Percentiles rank a stretch among this genome's conserved stretches.
Conservation (phyloP, 2,329 filamentous ascomycete species). For the Ophiostoma sp. region DNA sequence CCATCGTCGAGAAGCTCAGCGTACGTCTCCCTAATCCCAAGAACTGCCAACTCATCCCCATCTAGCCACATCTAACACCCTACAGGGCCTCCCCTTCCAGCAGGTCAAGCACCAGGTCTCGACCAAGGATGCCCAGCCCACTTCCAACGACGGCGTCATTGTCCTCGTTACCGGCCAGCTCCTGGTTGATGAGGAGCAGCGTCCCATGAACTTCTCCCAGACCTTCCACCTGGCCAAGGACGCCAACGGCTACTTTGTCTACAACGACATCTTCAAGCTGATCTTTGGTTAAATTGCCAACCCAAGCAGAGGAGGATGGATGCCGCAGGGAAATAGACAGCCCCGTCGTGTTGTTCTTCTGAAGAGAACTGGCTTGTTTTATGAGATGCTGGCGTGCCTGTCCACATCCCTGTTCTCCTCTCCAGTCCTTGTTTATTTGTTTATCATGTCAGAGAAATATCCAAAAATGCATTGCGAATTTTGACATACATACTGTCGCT, state of each 20-base stretch:
- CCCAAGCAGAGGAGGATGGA: not conserved
- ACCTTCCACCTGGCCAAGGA: slow-evolving; percentile 77
- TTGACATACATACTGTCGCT: not conserved
- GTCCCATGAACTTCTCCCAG: slow-evolving; percentile 87
- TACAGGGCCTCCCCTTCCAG: slow-evolving; percentile 68
- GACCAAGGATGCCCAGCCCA: slow-evolving; percentile 80
- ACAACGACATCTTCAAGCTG: slow-evolving; percentile 93
- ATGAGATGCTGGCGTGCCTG: too few species aligned
- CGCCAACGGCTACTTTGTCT: slow-evolving; percentile 67
- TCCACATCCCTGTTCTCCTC: not conserved
- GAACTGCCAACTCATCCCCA: too few species aligned
- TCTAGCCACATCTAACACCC: not conserved
- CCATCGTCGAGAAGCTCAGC: slow-evolving; percentile 73
- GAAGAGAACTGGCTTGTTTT: too few species aligned
- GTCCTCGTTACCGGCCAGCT: slow-evolving; percentile 86
- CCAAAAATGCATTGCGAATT: slow-evolving; percentile 15
- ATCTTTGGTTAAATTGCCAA: slow-evolving; percentile 56
- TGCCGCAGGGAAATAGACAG: not conserved
- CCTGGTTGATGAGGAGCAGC: slow-evolving; percentile 76
- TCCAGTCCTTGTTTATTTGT: not conserved
- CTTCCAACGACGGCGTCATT: slow-evolving; percentile 63
- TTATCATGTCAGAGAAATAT: slow-evolving; percentile 12
- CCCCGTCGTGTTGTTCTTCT: not conserved
- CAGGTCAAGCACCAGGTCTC: slow-evolving; percentile 72
- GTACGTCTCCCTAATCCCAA: slow-evolving; percentile 43